Base-by-base conservation (phyloP, 805 yeast species). In the Cyberlindnera sargentensis region DNA sequence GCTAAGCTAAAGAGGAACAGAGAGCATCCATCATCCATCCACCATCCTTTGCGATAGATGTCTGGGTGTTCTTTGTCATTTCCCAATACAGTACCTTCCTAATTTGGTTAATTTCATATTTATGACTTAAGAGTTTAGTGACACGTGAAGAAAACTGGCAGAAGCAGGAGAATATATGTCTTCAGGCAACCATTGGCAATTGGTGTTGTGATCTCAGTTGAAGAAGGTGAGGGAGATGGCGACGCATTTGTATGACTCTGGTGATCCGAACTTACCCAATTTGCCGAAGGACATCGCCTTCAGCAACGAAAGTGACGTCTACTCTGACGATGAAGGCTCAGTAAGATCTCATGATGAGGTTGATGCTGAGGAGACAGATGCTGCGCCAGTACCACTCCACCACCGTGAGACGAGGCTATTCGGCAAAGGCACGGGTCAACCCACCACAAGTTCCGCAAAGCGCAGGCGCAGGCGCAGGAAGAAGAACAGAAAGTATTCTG, bases 201-300 rank as follows among this genome's bases (percentile, higher is more conserved):
- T 15, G 20, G 20, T 15, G 20, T 15, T 15, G 20, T 15, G 20
- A 15, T 15, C 20, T 15, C 20, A 15, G 20, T 15, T 15, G 20
- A 15, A 15, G 20, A 15, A 15, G 20, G 20, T 15, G 20, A 15
- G 20, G 20, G 20, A 15, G 20, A 15, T 11, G 3, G 44, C 44
- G 50, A 45, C 45, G 2, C 44, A 34, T 7, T 11, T 65, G 5
- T 70, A 59, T 39, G 73, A 70, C 50, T 69, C 73, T 1, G 66
- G 59, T 6, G 73, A 70, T 44, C 73, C 75, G 1, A 50, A 51
- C 23, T 61, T 63, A 9, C 75, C 73, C 5, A 53, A 67, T 44
- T 48, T 70, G 7, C 73, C 75, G 0, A 60, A 53, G 6, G 45
- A 49, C 7, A 37, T 54, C 20, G 47, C 45, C 15, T 46, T 48